Conservation (phyloP, 2,329 filamentous ascomycete genomes). For the Claviceps sp. region DNA sequence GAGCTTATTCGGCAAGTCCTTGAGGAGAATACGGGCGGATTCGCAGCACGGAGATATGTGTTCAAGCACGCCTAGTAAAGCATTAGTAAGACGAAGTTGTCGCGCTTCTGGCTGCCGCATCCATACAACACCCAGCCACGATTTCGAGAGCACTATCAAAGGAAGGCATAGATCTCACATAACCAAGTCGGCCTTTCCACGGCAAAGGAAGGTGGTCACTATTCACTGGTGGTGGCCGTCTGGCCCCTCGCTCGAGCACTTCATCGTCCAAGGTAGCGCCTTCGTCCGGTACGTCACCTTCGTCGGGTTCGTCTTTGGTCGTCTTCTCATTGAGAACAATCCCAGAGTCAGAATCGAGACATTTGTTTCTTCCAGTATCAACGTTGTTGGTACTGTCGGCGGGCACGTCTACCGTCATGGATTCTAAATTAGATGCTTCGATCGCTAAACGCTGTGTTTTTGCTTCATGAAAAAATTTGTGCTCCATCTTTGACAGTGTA, state of each 20-base stretch:
- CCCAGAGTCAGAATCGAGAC: background rate
- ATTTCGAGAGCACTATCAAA: background rate
- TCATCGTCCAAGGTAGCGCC: background rate
- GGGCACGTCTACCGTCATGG: background rate
- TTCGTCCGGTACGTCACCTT: background rate
- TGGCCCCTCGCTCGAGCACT: slow-evolving; percentile 22
- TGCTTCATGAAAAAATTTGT: slow-evolving; percentile 27
- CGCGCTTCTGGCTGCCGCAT: background rate
- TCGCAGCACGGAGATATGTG: slow-evolving; percentile 73
- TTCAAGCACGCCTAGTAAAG: slow-evolving; percentile 63
- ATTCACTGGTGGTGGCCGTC: slow-evolving; percentile 62
- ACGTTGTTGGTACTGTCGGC: background rate
- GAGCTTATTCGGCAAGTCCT: slow-evolving; percentile 84
- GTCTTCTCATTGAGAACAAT: background rate
- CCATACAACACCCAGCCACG: background rate
- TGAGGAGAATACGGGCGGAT: slow-evolving; percentile 77
- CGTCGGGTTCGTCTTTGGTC: background rate
- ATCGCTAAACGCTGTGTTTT: slow-evolving; percentile 34
- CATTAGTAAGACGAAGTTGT: slow-evolving; percentile 6
- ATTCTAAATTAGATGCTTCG: slow-evolving; percentile 23
- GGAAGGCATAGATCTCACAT: slow-evolving; percentile 42
- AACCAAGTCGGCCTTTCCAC: slow-evolving; percentile 81
- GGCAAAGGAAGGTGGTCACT: slow-evolving; percentile 74
- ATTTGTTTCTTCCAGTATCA: background rate
- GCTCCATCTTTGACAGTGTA: slow-evolving; percentile 37